phyloP scores from a whole-genome alignment of 139 green algal species.

The Coelastrella sp. region DNA sequence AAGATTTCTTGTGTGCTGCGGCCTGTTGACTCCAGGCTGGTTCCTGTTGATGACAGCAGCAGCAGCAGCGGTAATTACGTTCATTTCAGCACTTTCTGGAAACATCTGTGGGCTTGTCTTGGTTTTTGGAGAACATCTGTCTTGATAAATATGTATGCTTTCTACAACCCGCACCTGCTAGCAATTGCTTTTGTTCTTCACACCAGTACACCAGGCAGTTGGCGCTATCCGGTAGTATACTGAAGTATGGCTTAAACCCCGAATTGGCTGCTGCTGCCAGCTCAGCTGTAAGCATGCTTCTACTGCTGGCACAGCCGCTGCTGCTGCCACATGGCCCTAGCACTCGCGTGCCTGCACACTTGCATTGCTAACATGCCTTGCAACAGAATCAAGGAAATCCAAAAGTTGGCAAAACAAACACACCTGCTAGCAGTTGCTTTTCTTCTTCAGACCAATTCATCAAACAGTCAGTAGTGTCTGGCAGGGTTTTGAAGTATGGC shows the following conservation, averaged over 20 bases:
- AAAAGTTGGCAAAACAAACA: no score
- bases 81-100: no score
- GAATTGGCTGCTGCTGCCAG: background rate
- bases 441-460: slow-evolving; percentile 58
- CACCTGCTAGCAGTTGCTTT: background rate
- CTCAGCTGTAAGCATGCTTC: no score
- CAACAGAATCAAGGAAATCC: no score
- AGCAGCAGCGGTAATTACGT: background rate
- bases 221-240: background rate
- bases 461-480: slow-evolving; percentile 56
- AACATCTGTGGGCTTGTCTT: no score
- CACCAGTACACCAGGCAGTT: slow-evolving; percentile 65
- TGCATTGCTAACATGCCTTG: no score
- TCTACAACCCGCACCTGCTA: slow-evolving; percentile 22
- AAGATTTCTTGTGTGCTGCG: slow-evolving; percentile 21
- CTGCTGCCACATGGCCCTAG: no score
- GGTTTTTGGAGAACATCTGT: no score
- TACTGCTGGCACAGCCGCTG: no score
- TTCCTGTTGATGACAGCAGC: background rate
- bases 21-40: background rate
- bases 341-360: no score
- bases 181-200: slow-evolving; percentile 49
- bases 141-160: no score
- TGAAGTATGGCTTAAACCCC: background rate
- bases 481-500: slow-evolving; percentile 55